Percentiles rank a stretch among this genome's conserved stretches.
These are phyloP conservation scores for Penicillium canescens DNA, from an alignment of 495 filamentous ascomycete genomes.

Conservation along the genomic window DNA sequence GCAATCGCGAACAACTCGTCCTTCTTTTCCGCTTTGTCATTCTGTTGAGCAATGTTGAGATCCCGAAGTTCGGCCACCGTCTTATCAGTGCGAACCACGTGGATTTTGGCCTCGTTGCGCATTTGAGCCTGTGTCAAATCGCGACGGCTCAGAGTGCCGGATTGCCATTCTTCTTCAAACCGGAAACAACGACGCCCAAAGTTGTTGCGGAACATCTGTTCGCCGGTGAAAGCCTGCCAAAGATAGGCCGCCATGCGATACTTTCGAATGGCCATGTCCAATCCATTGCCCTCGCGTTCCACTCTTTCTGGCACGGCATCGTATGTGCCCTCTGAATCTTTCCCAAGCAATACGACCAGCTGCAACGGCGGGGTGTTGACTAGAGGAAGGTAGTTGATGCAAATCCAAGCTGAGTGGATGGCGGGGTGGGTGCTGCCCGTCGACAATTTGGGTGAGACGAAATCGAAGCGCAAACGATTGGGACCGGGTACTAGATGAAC, in stretches of 20 bases:
- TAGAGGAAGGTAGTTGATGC: constrained; percentile 80
- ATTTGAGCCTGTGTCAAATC: constrained; percentile 68
- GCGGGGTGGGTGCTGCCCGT: constrained; percentile 66
- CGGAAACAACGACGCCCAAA: constrained; percentile 82
- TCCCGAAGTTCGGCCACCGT: constrained; percentile 81
- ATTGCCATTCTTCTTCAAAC: constrained; percentile 91
- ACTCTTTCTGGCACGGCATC: constrained; percentile 75
- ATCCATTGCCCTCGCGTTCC: constrained; percentile 74
- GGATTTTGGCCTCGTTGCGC: constrained; percentile 87
- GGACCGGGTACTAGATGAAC: constrained; percentile 85
- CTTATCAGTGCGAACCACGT: constrained; percentile 78
- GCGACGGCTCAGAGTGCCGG: constrained; percentile 69
- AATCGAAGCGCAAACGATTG: constrained; percentile 84
- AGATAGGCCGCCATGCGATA: constrained; percentile 90
- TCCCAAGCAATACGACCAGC: constrained; percentile 78
- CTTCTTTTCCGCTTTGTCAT: constrained; percentile 62
- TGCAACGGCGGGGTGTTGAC: constrained; percentile 76
- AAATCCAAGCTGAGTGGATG: constrained; percentile 75
- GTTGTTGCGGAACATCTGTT: constrained; percentile 88
- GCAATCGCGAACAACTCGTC: constrained; percentile 76
- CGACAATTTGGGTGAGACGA: constrained; percentile 75
- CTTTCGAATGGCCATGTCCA: constrained; percentile 79
- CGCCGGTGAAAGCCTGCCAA: constrained; percentile 93
- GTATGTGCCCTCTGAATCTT: constrained; percentile 84
- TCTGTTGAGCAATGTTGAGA: constrained; percentile 78